These are phyloP conservation scores for Podaxis sp. DNA, from an alignment of 768 basidiomycete genomes.

Conservation along the genomic window DNA sequence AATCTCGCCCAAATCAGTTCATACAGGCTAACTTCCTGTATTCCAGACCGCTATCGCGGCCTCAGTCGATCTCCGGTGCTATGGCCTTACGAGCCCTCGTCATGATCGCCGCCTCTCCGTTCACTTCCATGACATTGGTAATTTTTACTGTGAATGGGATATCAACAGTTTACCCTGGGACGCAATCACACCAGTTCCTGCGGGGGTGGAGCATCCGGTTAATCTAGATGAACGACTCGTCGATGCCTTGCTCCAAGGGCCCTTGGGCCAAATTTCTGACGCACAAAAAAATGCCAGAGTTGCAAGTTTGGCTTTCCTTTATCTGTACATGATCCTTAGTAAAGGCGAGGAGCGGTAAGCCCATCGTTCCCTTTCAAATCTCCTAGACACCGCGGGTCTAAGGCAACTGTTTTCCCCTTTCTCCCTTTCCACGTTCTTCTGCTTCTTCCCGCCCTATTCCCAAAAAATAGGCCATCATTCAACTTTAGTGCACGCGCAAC, in stretches of 20 bases:
- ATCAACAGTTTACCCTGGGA: slow-evolving; percentile 79
- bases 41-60: slow-evolving; percentile 90
- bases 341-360: slow-evolving; percentile 56
- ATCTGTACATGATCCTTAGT: slow-evolving; percentile 85
- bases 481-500: slow-evolving; percentile 84
- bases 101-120: slow-evolving; percentile 72
- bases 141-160: slow-evolving; percentile 82
- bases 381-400: slow-evolving; percentile 12
- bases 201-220: slow-evolving; percentile 57
- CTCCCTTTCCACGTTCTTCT: slow-evolving; percentile 19
- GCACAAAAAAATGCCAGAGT: slow-evolving; percentile 38
- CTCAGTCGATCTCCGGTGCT: slow-evolving; percentile 93
- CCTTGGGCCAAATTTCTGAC: slow-evolving; percentile 36
- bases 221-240: slow-evolving; percentile 73
- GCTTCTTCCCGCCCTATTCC: slow-evolving; percentile 18
- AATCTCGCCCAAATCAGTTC: slow-evolving; percentile 8
- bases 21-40: slow-evolving; percentile 15
- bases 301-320: slow-evolving; percentile 76
- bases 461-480: slow-evolving; percentile 60
- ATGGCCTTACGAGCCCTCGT: slow-evolving; percentile 77
- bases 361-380: slow-evolving; percentile 8
- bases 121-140: slow-evolving; percentile 75
- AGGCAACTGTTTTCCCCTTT: slow-evolving; percentile 8
- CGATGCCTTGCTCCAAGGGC: slow-evolving; percentile 59
- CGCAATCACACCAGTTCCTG: slow-evolving; percentile 52